Evolutionary conservation across 2,329 filamentous ascomycete species (phyloP), one percentile per base, ranked within the genome.

Genomic region (Keithomyces neogunnii): DNA sequence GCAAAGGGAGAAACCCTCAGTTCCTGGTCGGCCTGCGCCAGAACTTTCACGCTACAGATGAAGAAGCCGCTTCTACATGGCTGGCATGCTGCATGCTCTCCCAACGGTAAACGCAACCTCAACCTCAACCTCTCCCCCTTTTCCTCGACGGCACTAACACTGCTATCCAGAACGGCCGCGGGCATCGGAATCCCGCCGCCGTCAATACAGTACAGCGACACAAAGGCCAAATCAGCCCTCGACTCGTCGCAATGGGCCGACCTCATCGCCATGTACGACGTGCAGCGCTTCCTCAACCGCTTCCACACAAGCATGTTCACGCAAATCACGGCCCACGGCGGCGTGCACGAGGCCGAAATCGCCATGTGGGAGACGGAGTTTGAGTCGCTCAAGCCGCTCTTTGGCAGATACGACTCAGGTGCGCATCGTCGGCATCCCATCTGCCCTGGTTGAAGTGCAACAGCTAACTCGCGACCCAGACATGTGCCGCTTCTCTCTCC

Each of bases 1-100:
- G 77, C 4, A 71, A 69, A 8, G 77, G 77, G n/a, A 68, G 67
- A 1, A 70, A 79, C 49, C 69, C 70, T 0, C 73, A 77, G 54
- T 77, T 76, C 50, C 67, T 68, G 40, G 67, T 74, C 10, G 73
- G 73, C 0, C 62, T 68, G 6, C 70, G 70, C 26, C 69, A 72
- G 49, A 67, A 70, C 29, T 67, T 71, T 45, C 67, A 65, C 2
- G 69, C 72, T 42, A 73, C 73, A 0, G 72, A 80, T 49, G 73
- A 79, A 51, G 76, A 80, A 52, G 77, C 77, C 2, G 68, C 70
- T 0, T 73, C 68, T 45, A 78, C 77, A 0, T 81, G 77, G 77
- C 67, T 75, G 2, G 75, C 74, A 1, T 75, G 74, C 54, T 78
- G 76, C 29, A 73, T 78, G 11, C 65, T 80, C 6, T 68, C 73